These are phyloP conservation scores for Blechomonas ayalai DNA, from an alignment of 208 protist species.

Conservation along the genomic window DNA sequence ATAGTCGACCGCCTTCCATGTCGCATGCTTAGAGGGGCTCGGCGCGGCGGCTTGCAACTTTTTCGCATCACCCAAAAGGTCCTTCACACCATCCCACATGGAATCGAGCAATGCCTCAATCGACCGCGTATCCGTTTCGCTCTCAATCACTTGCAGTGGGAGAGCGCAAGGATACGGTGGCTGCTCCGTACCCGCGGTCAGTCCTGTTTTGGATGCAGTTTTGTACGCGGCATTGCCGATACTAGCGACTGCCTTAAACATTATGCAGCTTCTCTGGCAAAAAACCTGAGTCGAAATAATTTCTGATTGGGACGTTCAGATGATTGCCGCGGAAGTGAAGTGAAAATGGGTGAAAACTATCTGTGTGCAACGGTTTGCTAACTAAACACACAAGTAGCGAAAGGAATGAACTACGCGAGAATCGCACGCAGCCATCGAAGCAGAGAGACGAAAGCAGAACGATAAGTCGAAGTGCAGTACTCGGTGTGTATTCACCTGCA, in stretches of 20 bases:
- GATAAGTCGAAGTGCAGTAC: no score
- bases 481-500: no score
- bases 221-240: constrained; percentile 71
- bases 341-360: not conserved
- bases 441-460: no score
- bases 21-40: constrained; percentile 12
- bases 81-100: constrained; percentile 38
- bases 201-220: constrained; percentile 63
- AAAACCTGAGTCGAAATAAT: not conserved
- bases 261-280: constrained; percentile 6
- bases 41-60: constrained; percentile 27
- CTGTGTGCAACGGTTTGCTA: not conserved
- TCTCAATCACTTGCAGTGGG: constrained; percentile 52
- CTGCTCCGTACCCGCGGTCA: constrained; percentile 62
- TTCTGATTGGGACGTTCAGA: no score
- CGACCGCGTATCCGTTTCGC: constrained; percentile 23
- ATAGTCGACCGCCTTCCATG: constrained; percentile 60
- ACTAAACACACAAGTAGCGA: no score
- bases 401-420: no score
- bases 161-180: constrained; percentile 80
- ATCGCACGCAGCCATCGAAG: no score
- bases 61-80: constrained; percentile 49
- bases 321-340: no score
- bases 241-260: constrained; percentile 61
- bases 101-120: constrained; percentile 47